Evolutionary conservation across 768 basidiomycete genomes (phyloP).

Genomic region (Sutorius australiensis): DNA sequence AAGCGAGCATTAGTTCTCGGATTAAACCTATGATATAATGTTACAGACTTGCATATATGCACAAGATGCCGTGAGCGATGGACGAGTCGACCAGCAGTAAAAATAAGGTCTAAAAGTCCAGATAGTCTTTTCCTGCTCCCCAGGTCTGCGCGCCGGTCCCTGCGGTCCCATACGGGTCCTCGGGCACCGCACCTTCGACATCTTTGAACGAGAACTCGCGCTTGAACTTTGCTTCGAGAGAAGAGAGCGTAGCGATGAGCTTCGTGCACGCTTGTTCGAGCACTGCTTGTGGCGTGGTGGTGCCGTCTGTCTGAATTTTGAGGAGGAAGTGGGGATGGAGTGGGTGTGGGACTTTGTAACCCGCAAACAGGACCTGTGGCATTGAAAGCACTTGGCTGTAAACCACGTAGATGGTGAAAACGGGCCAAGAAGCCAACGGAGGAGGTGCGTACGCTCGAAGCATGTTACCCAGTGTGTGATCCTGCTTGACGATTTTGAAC

Average conservation of each 20-base stretch:
- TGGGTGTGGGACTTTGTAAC: constrained; percentile 97
- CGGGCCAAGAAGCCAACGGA: not conserved
- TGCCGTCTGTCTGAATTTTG: constrained; percentile 94
- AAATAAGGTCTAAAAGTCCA: constrained; percentile 43
- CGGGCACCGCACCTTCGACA: constrained; percentile 46
- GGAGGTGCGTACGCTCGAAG: constrained; percentile 71
- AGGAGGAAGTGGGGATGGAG: constrained; percentile 91
- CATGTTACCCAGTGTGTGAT: constrained; percentile 96
- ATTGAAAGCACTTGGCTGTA: constrained; percentile 83
- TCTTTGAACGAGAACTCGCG: constrained; percentile 81
- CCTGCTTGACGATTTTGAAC: constrained; percentile 91
- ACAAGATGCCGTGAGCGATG: not conserved
- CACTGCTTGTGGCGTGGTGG: constrained; percentile 73
- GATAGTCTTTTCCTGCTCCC: constrained; percentile 49
- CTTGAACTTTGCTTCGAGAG: constrained; percentile 74
- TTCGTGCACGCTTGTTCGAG: constrained; percentile 82
- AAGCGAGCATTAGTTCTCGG: not conserved
- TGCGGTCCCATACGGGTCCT: constrained; percentile 49
- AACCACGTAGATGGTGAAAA: constrained; percentile 5
- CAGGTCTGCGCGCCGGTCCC: constrained; percentile 41
- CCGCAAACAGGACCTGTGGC: constrained; percentile 89
- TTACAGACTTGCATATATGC: constrained; percentile 1
- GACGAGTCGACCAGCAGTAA: not conserved
- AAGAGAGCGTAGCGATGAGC: constrained; percentile 67
- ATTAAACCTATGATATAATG: not conserved